Evolutionary conservation across 2,329 filamentous ascomycete genomes (phyloP).

Genomic region (Colletotrichum tofieldiae): DNA sequence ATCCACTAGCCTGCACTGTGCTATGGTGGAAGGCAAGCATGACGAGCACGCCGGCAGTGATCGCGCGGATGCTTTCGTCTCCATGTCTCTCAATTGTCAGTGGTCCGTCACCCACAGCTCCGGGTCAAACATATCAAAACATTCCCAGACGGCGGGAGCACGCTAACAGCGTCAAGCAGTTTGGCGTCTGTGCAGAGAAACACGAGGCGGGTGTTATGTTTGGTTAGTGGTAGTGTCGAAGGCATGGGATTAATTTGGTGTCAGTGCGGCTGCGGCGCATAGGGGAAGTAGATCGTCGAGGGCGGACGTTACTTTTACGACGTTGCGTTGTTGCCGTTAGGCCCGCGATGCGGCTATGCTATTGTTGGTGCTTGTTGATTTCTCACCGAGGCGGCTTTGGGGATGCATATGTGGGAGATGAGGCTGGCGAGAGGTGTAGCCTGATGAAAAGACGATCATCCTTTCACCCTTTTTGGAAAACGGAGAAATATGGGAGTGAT

Average conservation of each 20-base stretch:
- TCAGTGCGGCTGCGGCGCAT: not conserved
- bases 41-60: not conserved
- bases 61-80: not conserved
- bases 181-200: slow-evolving; percentile 6
- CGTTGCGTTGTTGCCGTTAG: slow-evolving; percentile 6
- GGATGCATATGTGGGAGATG: slow-evolving; percentile 3
- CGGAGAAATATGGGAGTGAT: not conserved
- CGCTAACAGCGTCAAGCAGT: not conserved
- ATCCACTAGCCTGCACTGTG: not conserved
- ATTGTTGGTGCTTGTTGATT: not conserved
- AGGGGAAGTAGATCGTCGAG: no score
- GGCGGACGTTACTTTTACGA: slow-evolving; percentile 6
- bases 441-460: not conserved
- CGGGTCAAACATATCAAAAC: not conserved
- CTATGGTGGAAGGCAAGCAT: not conserved
- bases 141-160: not conserved
- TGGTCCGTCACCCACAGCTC: not conserved
- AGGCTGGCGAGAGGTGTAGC: not conserved
- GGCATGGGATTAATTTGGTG: not conserved
- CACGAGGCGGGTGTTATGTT: not conserved
- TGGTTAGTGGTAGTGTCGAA: not conserved
- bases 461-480: not conserved
- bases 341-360: slow-evolving; percentile 11
- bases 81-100: not conserved
- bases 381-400: not conserved